Evolutionary conservation across 768 basidiomycete genomes (phyloP), one percentile per base, ranked within the genome.

Genomic region (Cystoderma amianthinum): DNA sequence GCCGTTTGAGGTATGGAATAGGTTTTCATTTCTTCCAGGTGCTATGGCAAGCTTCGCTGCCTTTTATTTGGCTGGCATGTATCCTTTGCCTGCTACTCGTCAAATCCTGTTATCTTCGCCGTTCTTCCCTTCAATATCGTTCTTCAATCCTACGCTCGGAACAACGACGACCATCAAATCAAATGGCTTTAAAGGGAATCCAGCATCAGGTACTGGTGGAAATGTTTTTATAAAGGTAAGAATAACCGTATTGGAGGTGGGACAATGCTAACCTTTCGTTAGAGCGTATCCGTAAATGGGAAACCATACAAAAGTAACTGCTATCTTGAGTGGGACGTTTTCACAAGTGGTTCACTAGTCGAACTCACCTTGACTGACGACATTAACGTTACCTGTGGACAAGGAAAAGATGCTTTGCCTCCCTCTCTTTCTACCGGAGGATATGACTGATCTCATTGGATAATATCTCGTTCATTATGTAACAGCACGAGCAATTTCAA

Each of bases 401-500:
- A 51, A 2, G 69, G 64, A 5, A 28, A 58, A 15, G 53, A 56
- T 24, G 72, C 75, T 1, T 52, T 81, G 25, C 79, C 79, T 0
- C 78, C 80, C 2, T 80, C 79, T 12, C 62, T 80, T 25, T 81
- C 79, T 3, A 82, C 78, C n/a, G 79, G 78, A 3, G 79, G 79
- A 0, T 81, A 67, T 48, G 52, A 67, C 40, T 74, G 49, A 60
- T 19, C 7, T 7, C 25, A 28, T 28, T 28, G 25, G 32, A 28
- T 28, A 28, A 7, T 7, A 7, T n/a, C n/a, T 7, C n/a, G 25
- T 28, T 28, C 25, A 7, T 7, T 28, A 28, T 7, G 25, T 28
- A 7, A 28, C 25, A n/a, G n/a, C n/a, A n/a, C n/a, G n/a, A n/a
- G n/a, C n/a, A n/a, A n/a, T n/a, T n/a, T n/a, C 44, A 17, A 48